Percentiles rank a stretch among this genome's conserved stretches.
phyloP scores from a whole-genome alignment of 176 grass and related monocot species.

The Oryza rufipogon region DNA sequence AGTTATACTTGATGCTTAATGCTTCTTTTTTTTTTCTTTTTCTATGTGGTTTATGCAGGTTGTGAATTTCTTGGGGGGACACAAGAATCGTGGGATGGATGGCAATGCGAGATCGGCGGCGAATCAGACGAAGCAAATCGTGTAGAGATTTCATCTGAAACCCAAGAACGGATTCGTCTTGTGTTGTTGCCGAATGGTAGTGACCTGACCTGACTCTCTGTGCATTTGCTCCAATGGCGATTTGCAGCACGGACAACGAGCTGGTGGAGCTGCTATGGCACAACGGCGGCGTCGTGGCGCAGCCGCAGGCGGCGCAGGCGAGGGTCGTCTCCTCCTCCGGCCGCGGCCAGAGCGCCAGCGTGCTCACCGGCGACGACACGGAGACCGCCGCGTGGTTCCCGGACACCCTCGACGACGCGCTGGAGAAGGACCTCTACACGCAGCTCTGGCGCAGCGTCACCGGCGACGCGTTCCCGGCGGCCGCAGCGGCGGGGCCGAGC shows the following conservation, averaged over 20 bases:
- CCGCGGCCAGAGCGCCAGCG: slow-evolving; percentile 38
- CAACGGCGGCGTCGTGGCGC: slow-evolving; percentile 71
- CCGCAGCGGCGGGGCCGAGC: background rate
- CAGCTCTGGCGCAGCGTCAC: slow-evolving; percentile 77
- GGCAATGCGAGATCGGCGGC: slow-evolving; percentile 43
- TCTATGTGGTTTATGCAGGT: background rate
- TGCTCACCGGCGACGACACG: slow-evolving; percentile 62
- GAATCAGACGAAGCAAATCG: slow-evolving; percentile 42
- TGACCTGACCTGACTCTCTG: background rate
- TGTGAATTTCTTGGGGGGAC: background rate
- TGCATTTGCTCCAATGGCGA: slow-evolving; percentile 17
- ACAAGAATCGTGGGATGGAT: slow-evolving; percentile 41
- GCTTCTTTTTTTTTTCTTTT: background rate
- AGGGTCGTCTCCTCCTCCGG: slow-evolving; percentile 33
- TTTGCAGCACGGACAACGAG: slow-evolving; percentile 60
- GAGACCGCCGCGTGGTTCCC: slow-evolving; percentile 78
- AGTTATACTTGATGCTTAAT: background rate
- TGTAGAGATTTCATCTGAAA: slow-evolving; percentile 36
- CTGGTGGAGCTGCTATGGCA: slow-evolving; percentile 87
- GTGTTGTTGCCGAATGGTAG: background rate
- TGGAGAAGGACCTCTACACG: slow-evolving; percentile 79
- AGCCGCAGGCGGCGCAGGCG: slow-evolving; percentile 54
- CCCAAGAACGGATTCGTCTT: background rate
- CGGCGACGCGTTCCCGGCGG: slow-evolving; percentile 1
- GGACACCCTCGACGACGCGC: slow-evolving; percentile 61